These are phyloP conservation scores for Phytophthora pistaciae DNA, from an alignment of 352 stramenopile genomes.

Conservation along the genomic window DNA sequence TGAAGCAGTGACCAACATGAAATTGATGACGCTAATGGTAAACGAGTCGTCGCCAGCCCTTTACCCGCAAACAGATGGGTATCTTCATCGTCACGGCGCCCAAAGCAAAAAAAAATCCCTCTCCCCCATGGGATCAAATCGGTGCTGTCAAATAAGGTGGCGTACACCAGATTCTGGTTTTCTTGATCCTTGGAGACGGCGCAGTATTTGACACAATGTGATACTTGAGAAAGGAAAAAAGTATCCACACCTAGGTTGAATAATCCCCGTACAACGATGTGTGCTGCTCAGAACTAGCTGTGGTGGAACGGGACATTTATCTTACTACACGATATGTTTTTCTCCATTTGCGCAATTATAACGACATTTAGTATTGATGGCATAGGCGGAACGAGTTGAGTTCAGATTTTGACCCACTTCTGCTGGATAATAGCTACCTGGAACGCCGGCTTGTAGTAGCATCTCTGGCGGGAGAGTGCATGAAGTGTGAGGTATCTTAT, in stretches of 20 bases:
- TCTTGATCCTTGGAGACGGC: neutral
- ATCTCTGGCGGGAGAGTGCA: too few relatives aligned
- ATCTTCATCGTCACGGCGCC: neutral
- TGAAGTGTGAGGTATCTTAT: too few relatives aligned
- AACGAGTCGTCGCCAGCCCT: neutral
- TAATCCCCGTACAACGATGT: too few relatives aligned
- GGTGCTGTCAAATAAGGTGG: neutral
- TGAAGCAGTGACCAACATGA: neutral
- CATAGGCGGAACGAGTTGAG: too few relatives aligned
- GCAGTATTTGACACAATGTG: neutral
- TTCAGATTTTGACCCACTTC: too few relatives aligned
- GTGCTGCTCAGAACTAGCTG: too few relatives aligned
- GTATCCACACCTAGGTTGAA: neutral
- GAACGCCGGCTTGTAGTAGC: too few relatives aligned
- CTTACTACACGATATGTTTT: too few relatives aligned
- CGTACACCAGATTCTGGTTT: neutral
- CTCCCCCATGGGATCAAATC: neutral
- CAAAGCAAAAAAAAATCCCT: neutral
- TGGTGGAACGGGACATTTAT: too few relatives aligned
- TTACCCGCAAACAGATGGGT: neutral
- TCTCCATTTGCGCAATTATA: too few relatives aligned
- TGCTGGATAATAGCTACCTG: too few relatives aligned
- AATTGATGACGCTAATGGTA: neutral
- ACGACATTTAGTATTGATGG: too few relatives aligned
- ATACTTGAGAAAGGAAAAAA: neutral